These are phyloP conservation scores for Penicillium paxilli DNA, from an alignment of 495 filamentous ascomycete species.

Conservation along the genomic window DNA sequence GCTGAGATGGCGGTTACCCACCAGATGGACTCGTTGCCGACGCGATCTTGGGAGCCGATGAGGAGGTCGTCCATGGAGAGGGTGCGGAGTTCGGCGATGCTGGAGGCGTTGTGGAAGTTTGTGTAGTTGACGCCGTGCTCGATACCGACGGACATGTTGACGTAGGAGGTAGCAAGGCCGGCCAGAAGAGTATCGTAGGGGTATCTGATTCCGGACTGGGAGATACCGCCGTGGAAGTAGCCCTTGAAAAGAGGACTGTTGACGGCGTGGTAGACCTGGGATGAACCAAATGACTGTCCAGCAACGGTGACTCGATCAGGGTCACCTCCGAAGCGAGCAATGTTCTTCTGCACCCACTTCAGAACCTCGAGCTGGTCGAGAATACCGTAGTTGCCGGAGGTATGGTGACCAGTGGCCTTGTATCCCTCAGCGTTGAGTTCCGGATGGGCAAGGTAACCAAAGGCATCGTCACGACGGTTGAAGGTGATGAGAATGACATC, in stretches of 20 bases:
- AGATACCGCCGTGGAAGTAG: conserved; percentile 29
- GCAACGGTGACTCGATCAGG: conserved; percentile 45
- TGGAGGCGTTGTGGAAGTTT: conserved; percentile 24
- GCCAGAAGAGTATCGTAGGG: conserved; percentile 29
- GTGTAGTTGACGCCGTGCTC: conserved; percentile 23
- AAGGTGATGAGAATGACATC: conserved; percentile 65
- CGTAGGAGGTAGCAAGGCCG: conserved; percentile 28
- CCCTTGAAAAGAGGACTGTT: conserved; percentile 30
- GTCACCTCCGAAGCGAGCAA: conserved; percentile 62
- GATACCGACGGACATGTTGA: conserved; percentile 24
- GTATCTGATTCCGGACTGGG: conserved; percentile 28
- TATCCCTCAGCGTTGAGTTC: conserved; percentile 43
- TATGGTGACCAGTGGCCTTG: conserved; percentile 35
- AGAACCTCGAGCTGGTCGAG: conserved; percentile 32
- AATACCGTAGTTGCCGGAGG: conserved; percentile 41
- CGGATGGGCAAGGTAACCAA: conserved; percentile 65
- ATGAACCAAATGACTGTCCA: conserved; percentile 41
- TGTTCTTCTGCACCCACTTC: conserved; percentile 56
- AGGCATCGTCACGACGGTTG: conserved; percentile 70
- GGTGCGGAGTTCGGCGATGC: conserved; percentile 25
- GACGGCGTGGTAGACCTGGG: conserved; percentile 41
- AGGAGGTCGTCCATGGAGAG: conserved; percentile 26
- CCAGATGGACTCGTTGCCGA: conserved; percentile 24
- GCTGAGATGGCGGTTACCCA: conserved; percentile 28
- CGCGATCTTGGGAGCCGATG: conserved; percentile 20